Evolutionary conservation across 2,329 filamentous ascomycete genomes (phyloP), one percentile per base, ranked within the genome.

Genomic region (Trichoderma sp.): DNA sequence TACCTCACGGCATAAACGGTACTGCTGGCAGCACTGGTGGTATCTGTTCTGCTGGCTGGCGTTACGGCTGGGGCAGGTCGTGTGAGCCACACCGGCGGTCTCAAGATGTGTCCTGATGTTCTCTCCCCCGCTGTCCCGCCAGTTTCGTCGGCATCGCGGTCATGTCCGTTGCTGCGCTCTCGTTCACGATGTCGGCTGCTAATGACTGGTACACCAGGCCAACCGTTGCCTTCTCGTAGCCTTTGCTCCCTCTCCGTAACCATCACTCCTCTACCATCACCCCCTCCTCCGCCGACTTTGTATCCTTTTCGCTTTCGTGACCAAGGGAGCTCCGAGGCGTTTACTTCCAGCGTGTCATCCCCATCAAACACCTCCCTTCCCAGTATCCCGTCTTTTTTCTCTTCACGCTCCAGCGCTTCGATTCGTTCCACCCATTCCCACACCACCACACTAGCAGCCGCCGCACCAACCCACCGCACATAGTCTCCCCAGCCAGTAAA

Each of bases 361-460:
- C 93, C 94, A 72, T 97, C 94, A 74, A 97, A 97, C 0, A 97
- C 89, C 75, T 97, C 94, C 70, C 94, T 85, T 4, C 94, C 94
- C 1, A 97, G 81, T 66, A 97, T 96, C 0, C 94, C 94, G 73
- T 97, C 93, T 79, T 96, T 97, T 79, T 94, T 93, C 77, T 97
- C 93, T 77, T 97, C 93, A 72, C 94, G 88, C 80, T 97, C 94
- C 70, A 97, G 79, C 0, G 93, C 92, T 77, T 97, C 94, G 58
- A 97, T 97, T 29, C 94, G 87, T 78, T 97, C 94, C 3, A 97
- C 94, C 94, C 94, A 97, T 78, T 97, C 94, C 94, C 94, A 97
- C 2, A 97, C 94, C 25, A 97, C 92, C n/a, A 97, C 94, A 79
- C 93, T 97, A 32, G 94, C 94, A 1, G 93, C 93, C 0, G 94